A percentile compares a stretch with the other conserved stretches of the same genome.
phyloP scores from a whole-genome alignment of 1,139 yeast genomes.

The Pneumocystis sp. region DNA sequence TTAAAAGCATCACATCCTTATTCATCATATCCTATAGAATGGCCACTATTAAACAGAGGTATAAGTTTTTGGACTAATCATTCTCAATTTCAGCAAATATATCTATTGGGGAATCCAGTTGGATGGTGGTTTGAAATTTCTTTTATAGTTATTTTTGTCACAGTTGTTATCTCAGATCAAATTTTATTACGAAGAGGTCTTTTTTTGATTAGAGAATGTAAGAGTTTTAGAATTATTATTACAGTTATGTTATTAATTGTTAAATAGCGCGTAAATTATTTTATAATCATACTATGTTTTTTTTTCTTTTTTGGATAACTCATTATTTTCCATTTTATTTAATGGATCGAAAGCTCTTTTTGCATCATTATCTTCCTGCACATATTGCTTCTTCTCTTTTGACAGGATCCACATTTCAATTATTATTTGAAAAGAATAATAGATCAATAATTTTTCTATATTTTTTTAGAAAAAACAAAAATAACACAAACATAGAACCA shows the following conservation, averaged over 20 bases:
- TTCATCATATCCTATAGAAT: slow-evolving; percentile 79
- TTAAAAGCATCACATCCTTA: slow-evolving; percentile 84
- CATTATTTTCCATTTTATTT: slow-evolving; percentile 85
- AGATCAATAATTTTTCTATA: neutral
- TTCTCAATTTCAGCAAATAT: slow-evolving; percentile 53
- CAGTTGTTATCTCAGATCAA: slow-evolving; percentile 56
- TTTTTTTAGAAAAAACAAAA: slow-evolving; percentile 1
- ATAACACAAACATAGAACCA: slow-evolving; percentile 20
- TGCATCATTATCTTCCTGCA: slow-evolving; percentile 94
- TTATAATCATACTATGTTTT: slow-evolving; percentile 70
- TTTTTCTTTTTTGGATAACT: slow-evolving; percentile 72
- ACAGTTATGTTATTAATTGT: neutral
- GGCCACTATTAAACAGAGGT: slow-evolving; percentile 91
- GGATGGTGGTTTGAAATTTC: slow-evolving; percentile 86
- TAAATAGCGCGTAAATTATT: slow-evolving; percentile 49
- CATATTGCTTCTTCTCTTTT: slow-evolving; percentile 78
- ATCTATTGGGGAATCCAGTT: slow-evolving; percentile 73
- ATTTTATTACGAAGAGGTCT: slow-evolving; percentile 59
- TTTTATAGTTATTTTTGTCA: slow-evolving; percentile 50
- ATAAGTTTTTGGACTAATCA: slow-evolving; percentile 92
- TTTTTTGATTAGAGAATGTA: slow-evolving; percentile 32
- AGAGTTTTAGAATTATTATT: slow-evolving; percentile 17
- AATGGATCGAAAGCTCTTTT: slow-evolving; percentile 84
- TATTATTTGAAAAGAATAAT: slow-evolving; percentile 18
- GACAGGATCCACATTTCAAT: slow-evolving; percentile 69